Evolutionary conservation across 192 early-diverging fungal species (phyloP).

Genomic region (Coemansia sp.): DNA sequence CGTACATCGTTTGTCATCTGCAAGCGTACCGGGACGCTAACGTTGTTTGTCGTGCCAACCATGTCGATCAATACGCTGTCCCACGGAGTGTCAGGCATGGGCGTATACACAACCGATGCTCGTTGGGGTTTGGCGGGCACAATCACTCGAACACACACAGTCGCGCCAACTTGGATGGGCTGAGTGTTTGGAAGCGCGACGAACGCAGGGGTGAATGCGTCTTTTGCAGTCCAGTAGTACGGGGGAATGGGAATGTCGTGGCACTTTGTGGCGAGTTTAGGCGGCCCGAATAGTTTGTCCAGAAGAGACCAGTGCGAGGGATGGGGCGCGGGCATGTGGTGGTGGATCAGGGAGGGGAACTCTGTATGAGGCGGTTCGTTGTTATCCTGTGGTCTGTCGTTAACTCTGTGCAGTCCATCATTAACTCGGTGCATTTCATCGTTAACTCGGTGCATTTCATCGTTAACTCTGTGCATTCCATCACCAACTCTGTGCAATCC

Average conservation of each 20-base stretch:
- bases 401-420: neutral
- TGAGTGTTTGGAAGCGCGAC: constrained; percentile 10
- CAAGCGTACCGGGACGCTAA: constrained; percentile 28
- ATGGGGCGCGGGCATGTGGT: neutral
- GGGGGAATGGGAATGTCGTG: constrained; percentile 10
- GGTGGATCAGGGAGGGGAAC: neutral
- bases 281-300: neutral
- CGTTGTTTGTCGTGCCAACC: constrained; percentile 12
- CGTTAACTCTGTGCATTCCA: too few species aligned
- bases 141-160: constrained; percentile 49
- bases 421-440: neutral
- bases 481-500: neutral
- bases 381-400: neutral
- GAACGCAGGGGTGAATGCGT: constrained; percentile 15
- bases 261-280: neutral
- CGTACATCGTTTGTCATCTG: neutral
- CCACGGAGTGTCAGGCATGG: constrained; percentile 28
- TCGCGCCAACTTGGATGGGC: constrained; percentile 14
- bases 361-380: neutral
- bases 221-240: constrained; percentile 6
- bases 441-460: neutral
- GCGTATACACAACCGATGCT: constrained; percentile 12
- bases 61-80: constrained; percentile 42
- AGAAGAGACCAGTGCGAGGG: neutral
- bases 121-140: constrained; percentile 22